These are phyloP conservation scores for Mayamaea pseudoterrestris DNA, from an alignment of 108 stramenopile species.

Conservation along the genomic window DNA sequence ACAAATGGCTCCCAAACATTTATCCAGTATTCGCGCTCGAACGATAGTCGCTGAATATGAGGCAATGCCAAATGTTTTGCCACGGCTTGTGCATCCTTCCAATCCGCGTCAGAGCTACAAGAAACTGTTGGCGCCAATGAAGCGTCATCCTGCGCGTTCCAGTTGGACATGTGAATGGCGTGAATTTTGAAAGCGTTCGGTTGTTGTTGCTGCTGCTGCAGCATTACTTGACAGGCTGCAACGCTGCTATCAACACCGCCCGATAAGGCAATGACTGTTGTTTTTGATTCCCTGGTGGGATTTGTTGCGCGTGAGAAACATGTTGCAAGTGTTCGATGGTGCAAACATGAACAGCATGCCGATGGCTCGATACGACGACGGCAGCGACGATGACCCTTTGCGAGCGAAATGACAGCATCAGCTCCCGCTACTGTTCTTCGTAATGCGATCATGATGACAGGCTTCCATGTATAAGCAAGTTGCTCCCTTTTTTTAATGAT, in stretches of 20 bases:
- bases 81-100: constrained; percentile 69
- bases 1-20: constrained; percentile 87
- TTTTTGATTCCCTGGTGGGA: no score
- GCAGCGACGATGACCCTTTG: no score
- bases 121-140: constrained; percentile 12
- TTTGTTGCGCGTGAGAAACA: no score
- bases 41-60: constrained; percentile 55
- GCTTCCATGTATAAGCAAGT: no score
- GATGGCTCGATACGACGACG: no score
- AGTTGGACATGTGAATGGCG: constrained; percentile 78
- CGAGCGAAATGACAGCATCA: no score
- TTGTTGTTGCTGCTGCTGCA: constrained; percentile 4
- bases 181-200: constrained; percentile 4
- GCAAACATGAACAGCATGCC: no score
- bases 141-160: constrained; percentile 70
- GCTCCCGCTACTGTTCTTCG: no score
- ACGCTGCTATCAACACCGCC: constrained; percentile 97
- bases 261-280: constrained; percentile 91
- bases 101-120: constrained; percentile 56
- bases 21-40: constrained; percentile 85
- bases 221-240: constrained; percentile 59
- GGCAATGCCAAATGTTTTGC: constrained; percentile 66
- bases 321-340: no score
- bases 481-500: no score
- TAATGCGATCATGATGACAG: no score